These are phyloP conservation scores for Plasmodium adleri DNA, from an alignment of 169 alveolate genomes.

Conservation along the genomic window DNA sequence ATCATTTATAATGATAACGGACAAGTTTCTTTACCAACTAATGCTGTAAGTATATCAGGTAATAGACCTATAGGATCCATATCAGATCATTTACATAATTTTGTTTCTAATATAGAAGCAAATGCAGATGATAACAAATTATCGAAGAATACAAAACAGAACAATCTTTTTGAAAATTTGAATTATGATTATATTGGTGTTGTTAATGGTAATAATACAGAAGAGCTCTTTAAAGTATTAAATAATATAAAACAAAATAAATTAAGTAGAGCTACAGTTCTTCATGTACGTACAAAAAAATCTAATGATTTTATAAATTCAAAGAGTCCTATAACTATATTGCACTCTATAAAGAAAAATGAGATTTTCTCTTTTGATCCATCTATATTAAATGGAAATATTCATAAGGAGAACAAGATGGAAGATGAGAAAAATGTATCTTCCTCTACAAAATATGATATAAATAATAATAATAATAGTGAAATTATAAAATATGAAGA, in stretches of 20 bases:
- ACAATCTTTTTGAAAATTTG: slow-evolving; percentile 70
- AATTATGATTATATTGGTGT: slow-evolving; percentile 85
- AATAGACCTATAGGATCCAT: slow-evolving; percentile 77
- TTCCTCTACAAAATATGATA: not conserved
- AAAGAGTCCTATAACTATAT: slow-evolving; percentile 81
- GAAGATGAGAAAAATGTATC: not conserved
- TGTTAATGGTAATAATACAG: slow-evolving; percentile 86
- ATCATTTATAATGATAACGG: slow-evolving; percentile 91
- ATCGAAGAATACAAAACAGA: not conserved
- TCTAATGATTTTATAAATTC: slow-evolving; percentile 86
- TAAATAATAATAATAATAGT: not conserved
- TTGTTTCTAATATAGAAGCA: slow-evolving; percentile 20
- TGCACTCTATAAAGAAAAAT: slow-evolving; percentile 82
- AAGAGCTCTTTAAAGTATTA: slow-evolving; percentile 78
- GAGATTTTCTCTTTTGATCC: slow-evolving; percentile 35
- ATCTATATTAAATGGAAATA: not conserved
- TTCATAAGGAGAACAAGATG: not conserved
- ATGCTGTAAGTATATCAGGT: slow-evolving; percentile 78
- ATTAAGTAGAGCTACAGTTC: slow-evolving; percentile 79
- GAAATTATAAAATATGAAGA: not conserved
- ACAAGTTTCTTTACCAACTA: slow-evolving; percentile 90
- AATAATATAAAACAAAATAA: slow-evolving; percentile 27
- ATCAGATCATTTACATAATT: slow-evolving; percentile 66
- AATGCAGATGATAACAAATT: not conserved
- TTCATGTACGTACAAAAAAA: slow-evolving; percentile 87